These are phyloP conservation scores for Gynandropsis gynandra DNA, from an alignment of 345 rosid genomes.

Conservation along the genomic window DNA sequence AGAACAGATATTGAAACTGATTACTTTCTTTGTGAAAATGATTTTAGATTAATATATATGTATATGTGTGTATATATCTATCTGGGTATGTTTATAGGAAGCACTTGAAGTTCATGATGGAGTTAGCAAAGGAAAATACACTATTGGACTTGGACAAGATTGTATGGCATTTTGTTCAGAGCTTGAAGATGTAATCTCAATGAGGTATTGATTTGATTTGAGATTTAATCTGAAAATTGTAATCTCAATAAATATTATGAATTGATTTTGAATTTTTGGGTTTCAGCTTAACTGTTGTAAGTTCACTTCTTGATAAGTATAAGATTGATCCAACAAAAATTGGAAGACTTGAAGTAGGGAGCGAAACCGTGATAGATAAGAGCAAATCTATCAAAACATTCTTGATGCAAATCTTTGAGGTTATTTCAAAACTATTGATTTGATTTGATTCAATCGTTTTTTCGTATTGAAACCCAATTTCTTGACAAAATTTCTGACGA, in stretches of 20 bases:
- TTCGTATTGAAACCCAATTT: not conserved
- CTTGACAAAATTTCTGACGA: not conserved
- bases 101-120: constrained; percentile 93
- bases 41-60: too few relatives aligned
- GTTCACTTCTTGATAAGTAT: constrained; percentile 86
- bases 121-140: constrained; percentile 94
- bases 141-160: constrained; percentile 98
- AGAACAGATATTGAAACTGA: too few relatives aligned
- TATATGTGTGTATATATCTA: too few relatives aligned
- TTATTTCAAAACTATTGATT: constrained; percentile 15
- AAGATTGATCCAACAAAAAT: constrained; percentile 84
- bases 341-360: constrained; percentile 97
- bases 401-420: constrained; percentile 99
- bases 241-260: not conserved
- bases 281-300: constrained; percentile 78
- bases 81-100: constrained; percentile 40
- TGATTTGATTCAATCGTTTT: not conserved
- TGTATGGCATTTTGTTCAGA: constrained; percentile 95
- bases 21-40: too few relatives aligned
- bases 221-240: too few relatives aligned
- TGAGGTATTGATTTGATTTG: constrained; percentile 46
- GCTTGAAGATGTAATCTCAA: constrained; percentile 98
- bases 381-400: constrained; percentile 99
- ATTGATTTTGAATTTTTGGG: constrained; percentile 1
- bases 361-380: constrained; percentile 98